Conservation (phyloP, 2,329 filamentous ascomycete genomes). For the Fusarium sp. region DNA sequence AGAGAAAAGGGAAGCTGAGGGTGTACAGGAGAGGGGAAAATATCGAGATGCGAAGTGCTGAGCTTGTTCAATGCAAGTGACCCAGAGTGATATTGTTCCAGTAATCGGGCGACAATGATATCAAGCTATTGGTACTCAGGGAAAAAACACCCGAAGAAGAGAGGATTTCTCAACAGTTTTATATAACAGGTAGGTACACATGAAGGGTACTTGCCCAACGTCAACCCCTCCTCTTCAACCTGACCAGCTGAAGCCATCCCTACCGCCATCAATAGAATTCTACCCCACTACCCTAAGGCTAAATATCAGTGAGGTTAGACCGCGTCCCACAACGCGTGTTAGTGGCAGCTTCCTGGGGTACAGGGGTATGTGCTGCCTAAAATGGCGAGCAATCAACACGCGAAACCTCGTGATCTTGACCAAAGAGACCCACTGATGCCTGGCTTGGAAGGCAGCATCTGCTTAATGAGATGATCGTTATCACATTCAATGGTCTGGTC, state of each 20-base stretch:
- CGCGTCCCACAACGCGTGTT: conserved; percentile 25
- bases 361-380: conserved; percentile 40
- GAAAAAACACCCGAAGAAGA: not conserved
- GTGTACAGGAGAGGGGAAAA: not conserved
- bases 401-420: conserved; percentile 39
- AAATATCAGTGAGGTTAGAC: conserved; percentile 10
- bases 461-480: not conserved
- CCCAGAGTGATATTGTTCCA: not conserved
- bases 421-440: conserved; percentile 33
- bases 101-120: not conserved
- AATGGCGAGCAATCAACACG: conserved; percentile 19
- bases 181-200: conserved; percentile 16
- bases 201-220: not conserved
- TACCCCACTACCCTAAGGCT: conserved; percentile 15
- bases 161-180: conserved; percentile 22
- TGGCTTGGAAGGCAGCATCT: conserved; percentile 10
- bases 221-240: not conserved
- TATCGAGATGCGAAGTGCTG: not conserved
- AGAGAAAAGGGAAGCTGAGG: not conserved
- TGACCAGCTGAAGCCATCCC: conserved; percentile 27
- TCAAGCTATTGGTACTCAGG: not conserved
- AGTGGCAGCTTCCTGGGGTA: not conserved
- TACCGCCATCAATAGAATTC: not conserved
- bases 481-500: conserved; percentile 16
- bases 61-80: not conserved